Conservation (phyloP, 148 eudicot genomes). For the Camellia granthamiana region DNA sequence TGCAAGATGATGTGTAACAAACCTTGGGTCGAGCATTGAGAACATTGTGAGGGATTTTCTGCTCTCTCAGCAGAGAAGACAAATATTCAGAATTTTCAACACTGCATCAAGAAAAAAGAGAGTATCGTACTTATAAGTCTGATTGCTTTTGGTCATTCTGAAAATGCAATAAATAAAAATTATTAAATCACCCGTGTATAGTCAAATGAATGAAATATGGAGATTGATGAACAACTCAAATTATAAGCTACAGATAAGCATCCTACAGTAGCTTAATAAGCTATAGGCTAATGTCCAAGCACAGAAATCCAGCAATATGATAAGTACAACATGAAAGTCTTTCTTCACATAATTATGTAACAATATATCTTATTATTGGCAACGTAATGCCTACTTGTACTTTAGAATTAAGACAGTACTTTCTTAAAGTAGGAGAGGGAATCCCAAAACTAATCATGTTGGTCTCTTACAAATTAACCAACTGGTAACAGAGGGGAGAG, state of each 20-base stretch:
- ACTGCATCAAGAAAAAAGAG: conserved; percentile 49
- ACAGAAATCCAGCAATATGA: neutral
- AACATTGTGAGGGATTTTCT: conserved; percentile 87
- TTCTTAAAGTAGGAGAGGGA: neutral
- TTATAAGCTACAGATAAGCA: neutral
- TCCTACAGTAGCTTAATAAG: neutral
- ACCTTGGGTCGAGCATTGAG: conserved; percentile 99
- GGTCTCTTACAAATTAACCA: too few species aligned
- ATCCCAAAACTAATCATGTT: too few species aligned
- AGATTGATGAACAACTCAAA: neutral
- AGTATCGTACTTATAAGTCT: conserved; percentile 3
- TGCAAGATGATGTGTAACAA: conserved; percentile 17
- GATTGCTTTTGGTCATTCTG: neutral
- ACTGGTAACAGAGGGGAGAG: too few species aligned
- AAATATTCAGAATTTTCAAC: conserved; percentile 94
- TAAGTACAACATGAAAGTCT: neutral
- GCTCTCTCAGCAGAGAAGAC: conserved; percentile 61
- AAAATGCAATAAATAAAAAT: conserved; percentile 1
- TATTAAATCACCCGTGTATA: neutral
- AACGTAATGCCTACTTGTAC: neutral
- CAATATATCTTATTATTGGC: neutral
- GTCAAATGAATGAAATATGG: neutral
- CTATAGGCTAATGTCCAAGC: conserved; percentile 6
- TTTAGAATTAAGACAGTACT: neutral
- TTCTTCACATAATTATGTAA: neutral